Evolutionary conservation across 805 yeast species (phyloP), one percentile per base, ranked within the genome.

Genomic region (Metschnikowia amazonensis): DNA sequence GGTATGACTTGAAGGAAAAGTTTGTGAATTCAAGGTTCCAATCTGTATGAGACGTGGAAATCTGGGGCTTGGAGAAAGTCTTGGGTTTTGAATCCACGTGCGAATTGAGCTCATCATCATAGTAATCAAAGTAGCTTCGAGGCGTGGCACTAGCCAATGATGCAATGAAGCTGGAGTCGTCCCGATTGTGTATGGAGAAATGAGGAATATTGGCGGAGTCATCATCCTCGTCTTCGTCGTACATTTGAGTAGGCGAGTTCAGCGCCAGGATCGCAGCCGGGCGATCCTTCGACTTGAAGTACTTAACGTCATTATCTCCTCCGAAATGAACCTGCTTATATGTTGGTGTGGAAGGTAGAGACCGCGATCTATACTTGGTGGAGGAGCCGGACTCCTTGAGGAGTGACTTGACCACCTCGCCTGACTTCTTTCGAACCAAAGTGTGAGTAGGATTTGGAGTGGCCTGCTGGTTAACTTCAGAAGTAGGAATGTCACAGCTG

Each of bases 281-380:
- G 44, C 76, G 78, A 59, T 89, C 96, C 45, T 75, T 75, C 53
- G 80, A 77, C 49, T 80, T 75, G 60, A 88, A 89, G 62, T 84
- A 86, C 46, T 84, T 76, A 21, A 88, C 84, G 52, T 86, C 87
- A 42, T 68, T 69, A 27, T 72, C 78, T 35, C 79, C 74, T 40
- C 86, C 89, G 60, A 89, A 89, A 70, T 88, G 96, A 6, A 89
- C 97, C 60, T 79, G 85, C 53, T 80, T 75, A 59, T 76, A 76
- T 2, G 81, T 77, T 16, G 86, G 89, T 8, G 82, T 75, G 0
- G 65, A 47, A 2, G 76, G 76, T 29, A 71, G 60, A 14, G 74
- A 67, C 43, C 59, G 58, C 8, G 74, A 57, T 38, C 72, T 53
- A 13, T 58, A 54, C 30, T 55, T 56, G 16, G 42, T 17, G 14